Conservation (phyloP, 495 filamentous ascomycete genomes). For the Trichoderma reesei region DNA sequence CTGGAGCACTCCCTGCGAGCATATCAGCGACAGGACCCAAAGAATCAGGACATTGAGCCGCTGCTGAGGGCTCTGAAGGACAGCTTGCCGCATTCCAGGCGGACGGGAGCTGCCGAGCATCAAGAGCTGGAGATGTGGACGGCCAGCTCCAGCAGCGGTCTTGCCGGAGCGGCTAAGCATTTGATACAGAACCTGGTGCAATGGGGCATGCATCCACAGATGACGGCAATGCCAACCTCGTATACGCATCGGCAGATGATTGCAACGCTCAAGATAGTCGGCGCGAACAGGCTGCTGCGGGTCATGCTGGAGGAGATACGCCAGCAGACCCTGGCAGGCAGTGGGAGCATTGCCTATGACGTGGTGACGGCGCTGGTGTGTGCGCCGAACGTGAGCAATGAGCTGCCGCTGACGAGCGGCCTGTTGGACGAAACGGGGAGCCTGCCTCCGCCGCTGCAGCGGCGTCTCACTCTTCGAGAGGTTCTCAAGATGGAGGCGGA, state of each 20-base stretch:
- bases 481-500: conserved; percentile 56
- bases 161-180: conserved; percentile 51
- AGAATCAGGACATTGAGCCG: conserved; percentile 59
- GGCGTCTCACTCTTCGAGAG: conserved; percentile 48
- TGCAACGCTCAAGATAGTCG: conserved; percentile 56
- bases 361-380: conserved; percentile 64
- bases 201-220: conserved; percentile 59
- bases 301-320: conserved; percentile 59
- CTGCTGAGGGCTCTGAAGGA: conserved; percentile 60
- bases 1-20: conserved; percentile 67
- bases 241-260: conserved; percentile 76
- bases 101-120: conserved; percentile 54
- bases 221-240: conserved; percentile 55
- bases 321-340: conserved; percentile 34
- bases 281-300: conserved; percentile 50
- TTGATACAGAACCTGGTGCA: conserved; percentile 58
- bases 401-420: conserved; percentile 29
- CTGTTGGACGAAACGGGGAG: conserved; percentile 16
- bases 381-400: conserved; percentile 47
- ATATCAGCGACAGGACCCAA: conserved; percentile 58
- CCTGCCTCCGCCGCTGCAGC: conserved; percentile 22
- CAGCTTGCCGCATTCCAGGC: conserved; percentile 53
- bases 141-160: conserved; percentile 42
- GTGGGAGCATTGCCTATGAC: conserved; percentile 59
- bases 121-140: conserved; percentile 74